Percentiles rank a stretch among this genome's conserved stretches.
Evolutionary conservation across 140 eudicot genomes (phyloP).

Genomic region (Ambrosia hybrid): DNA sequence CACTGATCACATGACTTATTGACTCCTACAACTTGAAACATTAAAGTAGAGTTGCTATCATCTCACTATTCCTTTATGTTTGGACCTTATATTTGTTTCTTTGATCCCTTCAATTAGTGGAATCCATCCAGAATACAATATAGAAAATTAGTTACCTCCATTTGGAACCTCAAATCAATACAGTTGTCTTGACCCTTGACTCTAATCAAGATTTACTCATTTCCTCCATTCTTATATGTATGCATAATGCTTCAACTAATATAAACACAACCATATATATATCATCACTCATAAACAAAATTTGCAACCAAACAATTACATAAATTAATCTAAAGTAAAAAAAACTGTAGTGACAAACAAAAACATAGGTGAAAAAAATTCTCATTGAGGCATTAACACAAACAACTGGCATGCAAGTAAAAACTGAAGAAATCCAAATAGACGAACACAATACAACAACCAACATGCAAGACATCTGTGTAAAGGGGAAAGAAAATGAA

Average conservation of each 20-base stretch:
- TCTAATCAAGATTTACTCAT: slow-evolving; percentile 18
- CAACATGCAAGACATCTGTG: no score
- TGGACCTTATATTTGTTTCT: slow-evolving; percentile 28
- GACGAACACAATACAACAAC: no score
- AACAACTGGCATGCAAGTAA: no score
- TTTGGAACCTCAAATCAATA: slow-evolving; percentile 17
- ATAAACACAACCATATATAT: background rate
- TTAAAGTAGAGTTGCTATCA: slow-evolving; percentile 7
- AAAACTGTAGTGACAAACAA: no score
- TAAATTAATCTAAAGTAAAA: no score
- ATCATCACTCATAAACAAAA: no score
- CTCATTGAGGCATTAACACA: no score
- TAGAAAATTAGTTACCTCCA: slow-evolving; percentile 26
- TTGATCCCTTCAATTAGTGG: slow-evolving; percentile 34
- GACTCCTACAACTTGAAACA: slow-evolving; percentile 20
- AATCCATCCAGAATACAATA: slow-evolving; percentile 16
- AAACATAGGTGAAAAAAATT: no score
- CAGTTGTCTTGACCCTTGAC: slow-evolving; percentile 7
- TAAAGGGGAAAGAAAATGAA: no score
- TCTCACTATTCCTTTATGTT: background rate
- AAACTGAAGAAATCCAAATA: no score
- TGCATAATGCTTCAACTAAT: background rate
- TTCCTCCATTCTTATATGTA: background rate
- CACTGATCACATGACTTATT: slow-evolving; percentile 29
- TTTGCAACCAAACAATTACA: no score